Percentiles rank a stretch among this genome's conserved stretches.
Evolutionary conservation across 2,329 filamentous ascomycete genomes (phyloP).

Genomic region (Neocucurbitaria cava): DNA sequence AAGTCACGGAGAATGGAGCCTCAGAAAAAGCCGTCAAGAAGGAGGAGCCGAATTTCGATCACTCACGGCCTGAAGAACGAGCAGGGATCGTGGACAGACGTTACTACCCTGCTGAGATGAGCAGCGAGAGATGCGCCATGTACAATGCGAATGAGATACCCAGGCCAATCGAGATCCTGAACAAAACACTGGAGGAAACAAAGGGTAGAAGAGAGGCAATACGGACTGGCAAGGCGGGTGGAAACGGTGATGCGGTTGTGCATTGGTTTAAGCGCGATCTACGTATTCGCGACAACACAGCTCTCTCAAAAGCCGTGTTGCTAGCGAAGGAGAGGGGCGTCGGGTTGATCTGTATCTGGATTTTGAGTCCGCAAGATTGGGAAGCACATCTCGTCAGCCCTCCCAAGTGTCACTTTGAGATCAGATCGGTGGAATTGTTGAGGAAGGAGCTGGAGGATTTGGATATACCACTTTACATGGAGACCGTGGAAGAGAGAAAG

Average conservation of each 20-base stretch:
- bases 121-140: conserved; percentile 74
- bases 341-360: conserved; percentile 77
- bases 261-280: conserved; percentile 94
- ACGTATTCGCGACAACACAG: conserved; percentile 75
- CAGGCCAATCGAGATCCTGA: conserved; percentile 74
- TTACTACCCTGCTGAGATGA: conserved; percentile 89
- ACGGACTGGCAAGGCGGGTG: conserved; percentile 10
- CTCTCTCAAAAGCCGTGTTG: conserved; percentile 70
- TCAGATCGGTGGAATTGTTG: conserved; percentile 73
- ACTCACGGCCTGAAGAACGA: conserved; percentile 47
- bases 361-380: conserved; percentile 83
- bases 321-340: conserved; percentile 71
- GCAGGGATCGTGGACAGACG: conserved; percentile 58
- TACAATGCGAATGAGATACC: conserved; percentile 75
- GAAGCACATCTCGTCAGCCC: conserved; percentile 79
- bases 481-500: conserved; percentile 72
- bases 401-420: conserved; percentile 77
- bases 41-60: conserved; percentile 36
- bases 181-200: conserved; percentile 68
- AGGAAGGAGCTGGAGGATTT: conserved; percentile 71
- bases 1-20: conserved; percentile 23
- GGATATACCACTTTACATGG: conserved; percentile 79
- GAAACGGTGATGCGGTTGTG: conserved; percentile 69
- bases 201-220: conserved; percentile 60
- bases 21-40: conserved; percentile 19